phyloP scores from a whole-genome alignment of 2,329 filamentous ascomycete genomes.

The Pseudonectria buxi region DNA sequence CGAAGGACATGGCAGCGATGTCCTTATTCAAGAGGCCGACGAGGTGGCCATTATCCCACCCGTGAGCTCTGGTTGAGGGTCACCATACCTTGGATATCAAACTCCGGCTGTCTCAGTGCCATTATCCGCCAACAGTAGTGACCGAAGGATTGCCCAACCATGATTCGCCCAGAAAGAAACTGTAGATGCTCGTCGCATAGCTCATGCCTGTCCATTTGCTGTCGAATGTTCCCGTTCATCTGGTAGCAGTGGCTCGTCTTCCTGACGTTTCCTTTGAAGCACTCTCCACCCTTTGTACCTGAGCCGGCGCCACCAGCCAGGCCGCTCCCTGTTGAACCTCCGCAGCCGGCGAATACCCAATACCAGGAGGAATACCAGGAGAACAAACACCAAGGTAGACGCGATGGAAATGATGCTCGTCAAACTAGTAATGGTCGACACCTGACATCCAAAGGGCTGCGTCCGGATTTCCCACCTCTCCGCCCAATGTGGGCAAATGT shows the following conservation, averaged over 20 bases:
- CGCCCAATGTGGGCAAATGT: constrained; percentile 46
- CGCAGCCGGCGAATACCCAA: constrained; percentile 15
- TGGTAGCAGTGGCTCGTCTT: constrained; percentile 25
- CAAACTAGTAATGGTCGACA: constrained; percentile 29
- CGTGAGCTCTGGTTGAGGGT: constrained; percentile 69
- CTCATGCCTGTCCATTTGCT: constrained; percentile 1
- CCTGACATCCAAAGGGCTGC: constrained; percentile 28
- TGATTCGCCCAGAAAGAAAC: too few relatives aligned
- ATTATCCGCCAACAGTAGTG: background rate
- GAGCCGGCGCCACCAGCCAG: constrained; percentile 12
- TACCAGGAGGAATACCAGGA: constrained; percentile 18
- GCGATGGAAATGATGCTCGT: constrained; percentile 21
- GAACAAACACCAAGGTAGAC: constrained; percentile 21
- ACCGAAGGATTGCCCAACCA: too few relatives aligned
- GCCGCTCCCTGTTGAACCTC: constrained; percentile 14
- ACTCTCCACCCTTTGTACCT: constrained; percentile 10
- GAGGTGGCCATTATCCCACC: constrained; percentile 85
- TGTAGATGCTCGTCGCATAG: background rate
- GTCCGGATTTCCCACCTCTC: constrained; percentile 34
- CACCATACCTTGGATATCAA: constrained; percentile 1
- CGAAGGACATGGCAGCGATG: constrained; percentile 30
- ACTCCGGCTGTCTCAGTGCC: background rate
- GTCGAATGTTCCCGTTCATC: constrained; percentile 5
- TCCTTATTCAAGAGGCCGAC: constrained; percentile 62
- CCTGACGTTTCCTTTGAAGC: constrained; percentile 13